Percentiles rank a stretch among this genome's conserved stretches.
Conservation (phyloP, 2,329 filamentous ascomycete genomes). For the Apiospora aurea region DNA sequence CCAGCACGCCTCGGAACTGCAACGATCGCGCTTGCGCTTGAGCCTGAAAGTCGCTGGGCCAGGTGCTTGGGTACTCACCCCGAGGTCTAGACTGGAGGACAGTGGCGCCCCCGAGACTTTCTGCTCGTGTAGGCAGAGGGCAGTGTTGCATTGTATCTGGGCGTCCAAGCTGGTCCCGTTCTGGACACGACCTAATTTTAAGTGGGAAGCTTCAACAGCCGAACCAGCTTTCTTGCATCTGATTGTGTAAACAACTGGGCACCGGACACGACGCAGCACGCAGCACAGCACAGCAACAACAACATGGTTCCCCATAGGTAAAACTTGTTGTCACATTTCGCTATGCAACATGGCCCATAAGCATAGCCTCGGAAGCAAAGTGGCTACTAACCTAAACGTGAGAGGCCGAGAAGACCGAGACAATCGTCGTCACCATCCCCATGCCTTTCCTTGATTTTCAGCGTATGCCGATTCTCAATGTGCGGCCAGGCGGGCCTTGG, state of each 20-base stretch:
- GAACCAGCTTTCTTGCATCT: conserved; percentile 14
- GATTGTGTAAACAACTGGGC: conserved; percentile 21
- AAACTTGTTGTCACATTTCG: conserved; percentile 19
- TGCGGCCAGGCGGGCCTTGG: not conserved
- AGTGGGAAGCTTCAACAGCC: conserved; percentile 18
- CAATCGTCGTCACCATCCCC: conserved; percentile 17
- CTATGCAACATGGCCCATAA: conserved; percentile 10
- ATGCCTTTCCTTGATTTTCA: conserved; percentile 4
- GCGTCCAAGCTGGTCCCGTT: conserved; percentile 15
- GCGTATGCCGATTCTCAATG: not conserved
- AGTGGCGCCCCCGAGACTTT: not conserved
- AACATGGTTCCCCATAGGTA: conserved; percentile 19
- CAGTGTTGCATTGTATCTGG: conserved; percentile 20
- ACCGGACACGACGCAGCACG: conserved; percentile 3
- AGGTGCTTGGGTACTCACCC: conserved; percentile 5
- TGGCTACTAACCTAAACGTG: conserved; percentile 10
- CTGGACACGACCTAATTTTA: conserved; percentile 8
- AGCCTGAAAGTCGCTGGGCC: conserved; percentile 17
- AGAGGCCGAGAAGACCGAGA: conserved; percentile 24
- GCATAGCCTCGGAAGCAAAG: conserved; percentile 20
- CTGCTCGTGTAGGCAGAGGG: not conserved
- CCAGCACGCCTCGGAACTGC: not conserved
- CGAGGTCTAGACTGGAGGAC: not conserved
- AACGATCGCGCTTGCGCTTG: conserved; percentile 12
- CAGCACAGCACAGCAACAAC: conserved; percentile 9